Evolutionary conservation across 2,329 filamentous ascomycete species (phyloP).

Genomic region (Sodiomyces alkalinus): DNA sequence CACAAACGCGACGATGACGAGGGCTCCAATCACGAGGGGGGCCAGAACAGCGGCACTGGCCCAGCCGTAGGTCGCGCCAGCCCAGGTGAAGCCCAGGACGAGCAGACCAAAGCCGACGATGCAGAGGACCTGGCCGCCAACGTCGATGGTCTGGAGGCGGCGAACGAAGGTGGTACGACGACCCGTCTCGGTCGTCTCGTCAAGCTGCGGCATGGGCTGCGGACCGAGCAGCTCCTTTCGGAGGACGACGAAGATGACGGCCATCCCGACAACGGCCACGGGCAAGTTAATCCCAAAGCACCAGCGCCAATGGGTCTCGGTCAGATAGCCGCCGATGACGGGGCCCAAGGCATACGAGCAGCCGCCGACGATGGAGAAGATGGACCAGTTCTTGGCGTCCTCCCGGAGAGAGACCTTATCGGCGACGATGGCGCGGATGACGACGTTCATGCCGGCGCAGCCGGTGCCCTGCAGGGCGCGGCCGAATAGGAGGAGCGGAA

Average conservation of each 20-base stretch:
- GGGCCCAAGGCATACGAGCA: constrained; percentile 43
- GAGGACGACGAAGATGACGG: constrained; percentile 40
- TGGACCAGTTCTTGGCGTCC: constrained; percentile 45
- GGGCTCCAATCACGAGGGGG: constrained; percentile 28
- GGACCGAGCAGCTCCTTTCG: constrained; percentile 42
- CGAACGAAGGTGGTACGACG: constrained; percentile 19
- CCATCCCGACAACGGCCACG: constrained; percentile 32
- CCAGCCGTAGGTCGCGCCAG: constrained; percentile 37
- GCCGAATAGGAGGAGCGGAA: constrained; percentile 45
- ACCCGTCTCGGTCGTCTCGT: constrained; percentile 20
- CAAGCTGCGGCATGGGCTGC: constrained; percentile 28
- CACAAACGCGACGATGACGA: constrained; percentile 25
- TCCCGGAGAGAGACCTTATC: constrained; percentile 47
- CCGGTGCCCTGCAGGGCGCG: constrained; percentile 47
- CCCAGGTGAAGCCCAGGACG: constrained; percentile 41
- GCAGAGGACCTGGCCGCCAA: constrained; percentile 40
- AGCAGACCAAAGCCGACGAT: constrained; percentile 36
- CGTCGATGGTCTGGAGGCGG: constrained; percentile 38
- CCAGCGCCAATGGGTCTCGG: constrained; percentile 45
- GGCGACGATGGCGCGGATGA: constrained; percentile 46
- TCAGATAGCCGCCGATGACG: constrained; percentile 43
- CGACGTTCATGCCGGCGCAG: constrained; percentile 44
- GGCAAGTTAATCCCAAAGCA: constrained; percentile 52
- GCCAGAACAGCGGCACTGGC: constrained; percentile 29
- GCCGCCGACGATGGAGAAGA: constrained; percentile 45